Conservation (phyloP, 129 eudicot genomes). For the Helianthus tuberosus region DNA sequence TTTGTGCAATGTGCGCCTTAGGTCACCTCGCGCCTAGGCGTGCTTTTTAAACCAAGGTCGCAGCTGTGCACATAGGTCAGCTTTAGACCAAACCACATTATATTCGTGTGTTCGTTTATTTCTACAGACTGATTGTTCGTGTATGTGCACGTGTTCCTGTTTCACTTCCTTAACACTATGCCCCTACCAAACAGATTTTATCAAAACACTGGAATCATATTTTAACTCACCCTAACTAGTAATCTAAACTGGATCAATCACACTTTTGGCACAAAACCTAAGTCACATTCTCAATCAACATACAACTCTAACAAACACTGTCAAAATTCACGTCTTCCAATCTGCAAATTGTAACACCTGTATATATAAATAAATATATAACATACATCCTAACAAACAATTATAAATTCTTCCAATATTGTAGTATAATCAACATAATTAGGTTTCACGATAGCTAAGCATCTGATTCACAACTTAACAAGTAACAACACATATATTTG, state of each 20-base stretch:
- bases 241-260: neutral
- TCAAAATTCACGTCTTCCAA: neutral
- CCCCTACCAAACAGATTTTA: neutral
- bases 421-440: neutral
- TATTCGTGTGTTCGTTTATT: no score
- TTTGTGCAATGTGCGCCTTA: no score
- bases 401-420: neutral
- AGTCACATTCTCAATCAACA: conserved; percentile 16
- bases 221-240: neutral
- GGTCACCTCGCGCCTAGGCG: no score
- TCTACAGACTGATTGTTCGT: no score
- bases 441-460: neutral
- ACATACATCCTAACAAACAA: neutral
- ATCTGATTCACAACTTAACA: neutral
- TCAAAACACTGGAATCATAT: neutral
- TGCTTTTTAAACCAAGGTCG: no score
- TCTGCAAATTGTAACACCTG: neutral
- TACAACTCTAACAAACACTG: no score
- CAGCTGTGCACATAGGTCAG: no score
- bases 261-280: neutral
- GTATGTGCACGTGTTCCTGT: no score
- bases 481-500: conserved; percentile 5
- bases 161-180: neutral
- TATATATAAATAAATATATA: neutral
- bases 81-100: no score